These are phyloP conservation scores for Talaromyces adpressus DNA, from an alignment of 495 filamentous ascomycete genomes.

Conservation along the genomic window DNA sequence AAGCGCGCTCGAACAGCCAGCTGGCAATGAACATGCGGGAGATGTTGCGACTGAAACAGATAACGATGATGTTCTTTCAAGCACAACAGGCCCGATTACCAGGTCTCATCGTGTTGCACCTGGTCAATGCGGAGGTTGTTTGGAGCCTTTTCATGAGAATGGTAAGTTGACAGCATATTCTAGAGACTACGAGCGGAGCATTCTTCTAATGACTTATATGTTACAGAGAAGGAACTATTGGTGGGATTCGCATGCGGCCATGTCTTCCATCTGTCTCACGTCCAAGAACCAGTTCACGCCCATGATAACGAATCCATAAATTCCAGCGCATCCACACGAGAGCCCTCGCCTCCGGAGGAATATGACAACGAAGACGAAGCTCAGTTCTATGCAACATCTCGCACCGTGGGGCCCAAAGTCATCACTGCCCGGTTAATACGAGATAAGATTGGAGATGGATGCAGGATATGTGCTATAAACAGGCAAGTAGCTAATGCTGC, in stretches of 20 bases:
- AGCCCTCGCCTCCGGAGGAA: slow-evolving; percentile 9
- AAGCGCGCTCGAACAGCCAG: slow-evolving; percentile 9
- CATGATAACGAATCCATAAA: slow-evolving; percentile 29
- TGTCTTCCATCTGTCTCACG: slow-evolving; percentile 79
- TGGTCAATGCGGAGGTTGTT: slow-evolving; percentile 53
- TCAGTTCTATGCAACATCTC: slow-evolving; percentile 32
- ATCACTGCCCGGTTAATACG: slow-evolving; percentile 74
- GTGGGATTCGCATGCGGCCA: slow-evolving; percentile 90
- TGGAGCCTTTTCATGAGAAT: slow-evolving; percentile 36
- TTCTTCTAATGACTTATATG: slow-evolving; percentile 11
- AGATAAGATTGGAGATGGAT: slow-evolving; percentile 63
- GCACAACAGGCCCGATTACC: slow-evolving; percentile 11
- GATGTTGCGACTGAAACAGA: slow-evolving; percentile 27
- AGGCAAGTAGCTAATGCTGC: slow-evolving; percentile 14
- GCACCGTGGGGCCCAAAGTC: slow-evolving; percentile 79
- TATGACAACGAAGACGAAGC: slow-evolving; percentile 19
- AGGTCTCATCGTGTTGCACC: slow-evolving; percentile 19
- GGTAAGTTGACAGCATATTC: slow-evolving; percentile 26
- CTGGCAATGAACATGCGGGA: slow-evolving; percentile 14
- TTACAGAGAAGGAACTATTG: slow-evolving; percentile 65
- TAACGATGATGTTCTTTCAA: slow-evolving; percentile 24
- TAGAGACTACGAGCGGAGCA: not conserved
- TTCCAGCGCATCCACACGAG: slow-evolving; percentile 11
- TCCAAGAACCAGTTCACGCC: slow-evolving; percentile 45
- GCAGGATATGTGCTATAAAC: slow-evolving; percentile 53